A percentile compares a stretch with the other conserved stretches of the same genome.
Conservation (phyloP, 2,329 filamentous ascomycete genomes). For the Cercospora zeina region DNA sequence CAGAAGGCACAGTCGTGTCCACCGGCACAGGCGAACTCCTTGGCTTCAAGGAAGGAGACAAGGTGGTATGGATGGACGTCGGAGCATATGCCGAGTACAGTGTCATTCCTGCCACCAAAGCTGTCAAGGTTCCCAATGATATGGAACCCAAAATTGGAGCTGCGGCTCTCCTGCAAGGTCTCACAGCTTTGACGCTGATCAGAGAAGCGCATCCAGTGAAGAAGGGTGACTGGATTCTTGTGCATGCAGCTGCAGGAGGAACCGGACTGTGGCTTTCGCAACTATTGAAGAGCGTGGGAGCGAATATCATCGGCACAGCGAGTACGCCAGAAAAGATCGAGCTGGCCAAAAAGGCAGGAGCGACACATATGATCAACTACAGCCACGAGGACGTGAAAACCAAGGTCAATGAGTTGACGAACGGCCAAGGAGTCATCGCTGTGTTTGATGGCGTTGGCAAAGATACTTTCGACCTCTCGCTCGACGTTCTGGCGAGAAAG, state of each 20-base stretch:
- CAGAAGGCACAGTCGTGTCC: conserved; percentile 67
- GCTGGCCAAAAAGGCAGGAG: conserved; percentile 68
- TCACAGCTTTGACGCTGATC: conserved; percentile 78
- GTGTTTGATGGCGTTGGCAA: conserved; percentile 88
- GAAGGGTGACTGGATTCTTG: conserved; percentile 75
- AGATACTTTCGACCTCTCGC: conserved; percentile 74
- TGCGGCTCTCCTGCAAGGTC: conserved; percentile 72
- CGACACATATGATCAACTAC: conserved; percentile 72
- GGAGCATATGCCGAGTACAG: conserved; percentile 62
- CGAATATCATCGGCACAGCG: conserved; percentile 76
- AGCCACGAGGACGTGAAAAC: conserved; percentile 57
- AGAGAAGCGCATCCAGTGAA: conserved; percentile 71
- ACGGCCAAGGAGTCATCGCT: conserved; percentile 69
- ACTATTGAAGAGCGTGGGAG: conserved; percentile 70
- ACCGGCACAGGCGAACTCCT: conserved; percentile 54
- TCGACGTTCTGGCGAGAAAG: conserved; percentile 74
- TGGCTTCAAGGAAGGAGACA: conserved; percentile 64
- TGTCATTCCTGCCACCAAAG: conserved; percentile 54
- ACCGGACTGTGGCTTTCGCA: conserved; percentile 75
- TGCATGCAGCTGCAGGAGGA: conserved; percentile 84
- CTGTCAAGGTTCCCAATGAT: conserved; percentile 63
- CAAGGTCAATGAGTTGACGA: conserved; percentile 68
- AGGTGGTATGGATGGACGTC: conserved; percentile 67
- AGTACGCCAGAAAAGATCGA: conserved; percentile 70
- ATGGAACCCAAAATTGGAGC: conserved; percentile 64